Evolutionary conservation across 2,329 filamentous ascomycete genomes (phyloP), one percentile per base, ranked within the genome.

Genomic region (Fusarium anthophilum): DNA sequence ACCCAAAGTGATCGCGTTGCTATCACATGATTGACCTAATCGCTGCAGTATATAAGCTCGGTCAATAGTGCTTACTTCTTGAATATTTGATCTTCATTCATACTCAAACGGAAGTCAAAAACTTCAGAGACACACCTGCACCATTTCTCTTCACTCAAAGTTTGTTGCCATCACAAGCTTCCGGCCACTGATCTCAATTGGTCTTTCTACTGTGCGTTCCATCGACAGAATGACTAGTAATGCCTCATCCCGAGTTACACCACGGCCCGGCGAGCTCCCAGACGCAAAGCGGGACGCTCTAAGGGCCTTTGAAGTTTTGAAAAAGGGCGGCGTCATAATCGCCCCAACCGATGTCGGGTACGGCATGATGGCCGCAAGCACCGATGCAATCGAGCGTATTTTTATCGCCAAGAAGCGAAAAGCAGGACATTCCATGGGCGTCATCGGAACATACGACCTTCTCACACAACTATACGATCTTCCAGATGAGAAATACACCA

Each of bases 101-200:
- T 13, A 12, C 18, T 5, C 8, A 35, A 32, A 24, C 6, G 4
- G 2, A 8, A 20, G 4, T 32, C 12, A 51, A 2, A 7, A 24
- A 2, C 8, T 51, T 35, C 22, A 32, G 2, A 4, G 28, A 32
- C 0, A 14, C 6, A 47, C 3, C 28, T 50, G 20, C 22, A 50
- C 3, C 9, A 0, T 3, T 8, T 3, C 13, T 22, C 13, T 1
- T 20, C 18, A 28, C 24, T 28, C 18, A 7, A 14, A 28, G 12
- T 45, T 26, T 8, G 1, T 1, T 35, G 15, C 5, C 10, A 20
- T 13, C 43, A 26, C 13, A 20, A 26, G 8, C 18, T 28, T 2
- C 6, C 15, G 3, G 8, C 22, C 11, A 30, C 11, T 37, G 2
- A 0, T 18, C 30, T n/a, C 14, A n/a, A 28, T 2, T n/a, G 0